Evolutionary conservation across 305 asterid genomes (phyloP), one percentile per base, ranked within the genome.

Genomic region (Euphrasia arctica): DNA sequence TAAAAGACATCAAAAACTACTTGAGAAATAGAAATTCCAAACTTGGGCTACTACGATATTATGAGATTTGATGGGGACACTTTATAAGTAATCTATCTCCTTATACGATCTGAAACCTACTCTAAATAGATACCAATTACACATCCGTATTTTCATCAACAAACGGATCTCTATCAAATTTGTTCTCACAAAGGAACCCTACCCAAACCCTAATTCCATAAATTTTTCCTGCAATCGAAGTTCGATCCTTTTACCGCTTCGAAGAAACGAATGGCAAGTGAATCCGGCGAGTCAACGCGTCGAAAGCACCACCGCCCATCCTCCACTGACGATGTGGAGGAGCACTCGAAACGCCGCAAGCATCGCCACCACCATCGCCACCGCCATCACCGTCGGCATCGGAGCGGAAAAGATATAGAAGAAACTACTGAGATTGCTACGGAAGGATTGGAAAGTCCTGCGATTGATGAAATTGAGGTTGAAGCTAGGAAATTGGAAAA

Each of bases 271-370:
- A 92, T 92, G 98, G 82, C 85, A 0, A 87, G 80, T 72, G 96
- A 84, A 62, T 82, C 96, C 39, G 64, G 52, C 18, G 95, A 85
- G 10, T 82, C 72, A 12, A 67, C 84, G 50, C 85, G 79, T 64
- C 84, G 85, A 54, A 87, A 83, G 82, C 96, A 90, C 75, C 79
- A 65, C 50, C 90, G 89, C 9, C 82, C 98, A 5, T 74, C 89
- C 66, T 81, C 95, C 12, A 74, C 78, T 27, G 90, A 79, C 22
- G 88, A 69, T 1, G 66, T 74, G 55, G 90, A 81, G 64, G 95
- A 82, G 74, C 83, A 81, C 3, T 75, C 90, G 14, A 93, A 85
- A 56, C 96, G 98, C 70, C 97, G 87, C 62, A 92, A 92, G 67
- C 97, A 85, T 76, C 97, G 86, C 15, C 96, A 81, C 72, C 89